phyloP scores from a whole-genome alignment of 176 grass and related monocot genomes.

The Lolium perenne region DNA sequence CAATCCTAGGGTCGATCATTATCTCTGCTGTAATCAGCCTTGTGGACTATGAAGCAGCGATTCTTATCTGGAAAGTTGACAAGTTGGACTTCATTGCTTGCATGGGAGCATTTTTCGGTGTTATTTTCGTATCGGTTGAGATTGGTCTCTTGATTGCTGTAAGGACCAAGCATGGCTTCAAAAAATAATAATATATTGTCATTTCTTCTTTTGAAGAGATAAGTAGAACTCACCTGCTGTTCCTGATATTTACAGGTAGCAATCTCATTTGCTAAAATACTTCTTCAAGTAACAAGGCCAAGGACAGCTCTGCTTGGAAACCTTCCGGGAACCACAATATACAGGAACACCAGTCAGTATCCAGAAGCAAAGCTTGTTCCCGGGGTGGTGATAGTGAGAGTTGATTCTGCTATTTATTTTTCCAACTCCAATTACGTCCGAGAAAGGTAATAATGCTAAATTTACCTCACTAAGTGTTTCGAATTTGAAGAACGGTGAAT shows the following conservation, averaged over 20 bases:
- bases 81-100: conserved; percentile 96
- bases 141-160: conserved; percentile 93
- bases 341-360: conserved; percentile 87
- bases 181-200: neutral
- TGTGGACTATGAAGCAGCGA: conserved; percentile 81
- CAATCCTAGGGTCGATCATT: conserved; percentile 84
- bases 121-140: conserved; percentile 83
- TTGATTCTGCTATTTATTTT: conserved; percentile 97
- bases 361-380: conserved; percentile 83
- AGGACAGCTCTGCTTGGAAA: conserved; percentile 86
- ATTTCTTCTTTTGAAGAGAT: conserved; percentile 7
- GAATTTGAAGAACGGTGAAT: conserved; percentile 16
- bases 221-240: conserved; percentile 24
- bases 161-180: conserved; percentile 40
- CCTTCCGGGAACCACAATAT: conserved; percentile 80
- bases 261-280: conserved; percentile 94
- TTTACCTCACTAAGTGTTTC: neutral
- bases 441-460: conserved; percentile 63
- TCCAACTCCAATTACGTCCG: conserved; percentile 95
- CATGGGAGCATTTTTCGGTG: conserved; percentile 95
- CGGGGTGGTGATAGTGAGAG: conserved; percentile 74
- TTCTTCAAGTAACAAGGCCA: conserved; percentile 98
- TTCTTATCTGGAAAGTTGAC: conserved; percentile 96
- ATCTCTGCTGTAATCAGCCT: conserved; percentile 83
- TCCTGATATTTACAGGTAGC: conserved; percentile 56